Percentiles rank a stretch among this genome's conserved stretches.
Conservation (phyloP, 371 early-diverging fungal genomes). For the Lichtheimia ornata region DNA sequence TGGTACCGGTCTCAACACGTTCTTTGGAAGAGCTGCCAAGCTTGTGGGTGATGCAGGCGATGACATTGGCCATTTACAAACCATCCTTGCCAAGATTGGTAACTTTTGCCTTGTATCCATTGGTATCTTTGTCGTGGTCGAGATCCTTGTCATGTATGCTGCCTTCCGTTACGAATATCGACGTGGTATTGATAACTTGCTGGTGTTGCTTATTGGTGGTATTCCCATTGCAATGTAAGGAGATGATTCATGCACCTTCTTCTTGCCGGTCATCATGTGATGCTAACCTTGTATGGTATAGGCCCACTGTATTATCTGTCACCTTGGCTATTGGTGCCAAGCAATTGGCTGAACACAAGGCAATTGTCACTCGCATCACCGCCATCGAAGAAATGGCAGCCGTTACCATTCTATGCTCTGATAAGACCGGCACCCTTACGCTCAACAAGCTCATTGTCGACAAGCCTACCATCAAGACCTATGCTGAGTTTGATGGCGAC, state of each 20-base stretch:
- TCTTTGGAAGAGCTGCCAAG: constrained; percentile 88
- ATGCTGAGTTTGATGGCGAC: constrained; percentile 53
- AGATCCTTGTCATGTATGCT: constrained; percentile 82
- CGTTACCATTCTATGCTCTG: constrained; percentile 91
- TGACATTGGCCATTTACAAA: constrained; percentile 88
- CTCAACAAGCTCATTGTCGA: constrained; percentile 87
- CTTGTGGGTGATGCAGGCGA: constrained; percentile 78
- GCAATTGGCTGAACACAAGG: constrained; percentile 90
- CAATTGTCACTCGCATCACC: constrained; percentile 86
- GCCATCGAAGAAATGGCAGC: constrained; percentile 93
- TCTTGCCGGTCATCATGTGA: no score
- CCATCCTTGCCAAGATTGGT: constrained; percentile 88
- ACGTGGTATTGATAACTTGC: constrained; percentile 70
- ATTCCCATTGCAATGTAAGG: constrained; percentile 73
- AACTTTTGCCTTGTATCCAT: constrained; percentile 80
- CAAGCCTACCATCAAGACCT: constrained; percentile 61
- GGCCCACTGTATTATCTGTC: constrained; percentile 83
- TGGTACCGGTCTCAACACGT: constrained; percentile 84
- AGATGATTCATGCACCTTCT: no score
- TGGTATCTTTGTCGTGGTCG: constrained; percentile 71
- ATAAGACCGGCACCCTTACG: constrained; percentile 97
- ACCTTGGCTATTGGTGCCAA: constrained; percentile 94
- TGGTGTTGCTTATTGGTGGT: constrained; percentile 79
- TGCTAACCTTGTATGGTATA: no score
- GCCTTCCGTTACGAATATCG: constrained; percentile 71